Evolutionary conservation across 257 asterid genomes (phyloP), one percentile per base, ranked within the genome.

Genomic region (Vinca minor): DNA sequence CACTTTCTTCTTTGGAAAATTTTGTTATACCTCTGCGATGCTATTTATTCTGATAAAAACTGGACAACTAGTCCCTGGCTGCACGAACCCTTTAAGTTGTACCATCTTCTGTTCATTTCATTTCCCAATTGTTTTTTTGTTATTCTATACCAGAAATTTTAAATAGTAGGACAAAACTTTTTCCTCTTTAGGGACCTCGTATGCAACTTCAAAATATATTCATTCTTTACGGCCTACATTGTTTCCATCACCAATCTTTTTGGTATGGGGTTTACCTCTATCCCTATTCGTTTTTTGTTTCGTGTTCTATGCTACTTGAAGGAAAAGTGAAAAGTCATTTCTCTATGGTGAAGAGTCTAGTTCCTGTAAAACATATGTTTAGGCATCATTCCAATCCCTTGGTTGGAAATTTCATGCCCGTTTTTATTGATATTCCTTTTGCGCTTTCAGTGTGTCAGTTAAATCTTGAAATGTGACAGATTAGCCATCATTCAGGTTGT

Each of bases 401-500:
- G 42, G 25, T 56, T 31, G 62, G 62, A 56, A 56, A 31, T 56
- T 31, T 25, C 32, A 55, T 31, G 47, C 26, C 34, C 39, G 8
- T 56, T 23, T 65, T 23, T 34, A 8, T 20, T 36, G 32, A 3
- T 32, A 34, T 34, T 34, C 7, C 4, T 56, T 47, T 55, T 14
- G 21, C n/a, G 31, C 18, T 60, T 4, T 38, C 32, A 42, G 15
- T 31, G 28, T 62, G 54, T 39, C 9, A 50, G 38, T 46, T 54
- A 56, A 31, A 41, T 31, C 34, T 25, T 57, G 21, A 36, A 15
- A 38, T 59, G 47, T 62, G 53, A 52, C 46, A 69, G 45, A 26
- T 47, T 57, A n/a, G 29, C 64, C 47, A 42, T 68, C 61, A 35
- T 75, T 69, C 85, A 91, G 98, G 87, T 64, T 92, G 70, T 62